Conservation (phyloP, 768 basidiomycete genomes). For the Hypholoma fasciculare region DNA sequence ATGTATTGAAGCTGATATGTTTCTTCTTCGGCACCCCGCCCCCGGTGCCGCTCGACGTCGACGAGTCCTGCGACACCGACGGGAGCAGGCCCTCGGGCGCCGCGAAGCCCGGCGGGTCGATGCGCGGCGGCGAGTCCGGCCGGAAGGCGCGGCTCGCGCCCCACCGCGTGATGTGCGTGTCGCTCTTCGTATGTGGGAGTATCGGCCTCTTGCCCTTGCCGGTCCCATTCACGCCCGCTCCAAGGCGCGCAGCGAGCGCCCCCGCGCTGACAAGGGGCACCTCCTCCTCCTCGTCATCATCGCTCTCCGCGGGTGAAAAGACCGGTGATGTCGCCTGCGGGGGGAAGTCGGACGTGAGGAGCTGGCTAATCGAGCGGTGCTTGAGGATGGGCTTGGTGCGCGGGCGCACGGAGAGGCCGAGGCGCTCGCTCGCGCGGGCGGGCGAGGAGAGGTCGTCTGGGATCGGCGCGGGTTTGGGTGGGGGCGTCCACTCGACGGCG, state of each 20-base stretch:
- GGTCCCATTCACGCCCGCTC: not conserved
- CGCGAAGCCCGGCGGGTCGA: conserved; percentile 37
- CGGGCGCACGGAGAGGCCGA: conserved; percentile 42
- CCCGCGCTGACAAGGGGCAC: not conserved
- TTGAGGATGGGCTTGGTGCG: conserved; percentile 87
- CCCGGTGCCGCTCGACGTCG: conserved; percentile 28
- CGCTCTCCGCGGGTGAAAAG: conserved; percentile 61
- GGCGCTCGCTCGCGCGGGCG: conserved; percentile 45
- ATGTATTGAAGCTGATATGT: conserved; percentile 97
- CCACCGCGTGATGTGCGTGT: conserved; percentile 74
- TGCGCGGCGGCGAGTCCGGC: conserved; percentile 73
- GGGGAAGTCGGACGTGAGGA: conserved; percentile 76
- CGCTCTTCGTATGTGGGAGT: conserved; percentile 84
- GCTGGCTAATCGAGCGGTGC: conserved; percentile 88
- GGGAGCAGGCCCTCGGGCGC: conserved; percentile 15
- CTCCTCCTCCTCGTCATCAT: conserved; percentile 36
- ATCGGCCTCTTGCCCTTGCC: conserved; percentile 45
- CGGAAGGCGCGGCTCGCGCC: conserved; percentile 49
- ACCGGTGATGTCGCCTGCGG: conserved; percentile 50
- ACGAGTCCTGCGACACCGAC: conserved; percentile 34
- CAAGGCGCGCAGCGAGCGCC: conserved; percentile 12
- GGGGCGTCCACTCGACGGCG: conserved; percentile 81
- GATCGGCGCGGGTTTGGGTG: conserved; percentile 51
- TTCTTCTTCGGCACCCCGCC: conserved; percentile 54
- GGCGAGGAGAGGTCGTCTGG: conserved; percentile 36